A percentile compares a stretch with the other conserved stretches of the same genome.
These are phyloP conservation scores for Friedmanniomyces simplex DNA, from an alignment of 495 filamentous ascomycete species.

Conservation along the genomic window DNA sequence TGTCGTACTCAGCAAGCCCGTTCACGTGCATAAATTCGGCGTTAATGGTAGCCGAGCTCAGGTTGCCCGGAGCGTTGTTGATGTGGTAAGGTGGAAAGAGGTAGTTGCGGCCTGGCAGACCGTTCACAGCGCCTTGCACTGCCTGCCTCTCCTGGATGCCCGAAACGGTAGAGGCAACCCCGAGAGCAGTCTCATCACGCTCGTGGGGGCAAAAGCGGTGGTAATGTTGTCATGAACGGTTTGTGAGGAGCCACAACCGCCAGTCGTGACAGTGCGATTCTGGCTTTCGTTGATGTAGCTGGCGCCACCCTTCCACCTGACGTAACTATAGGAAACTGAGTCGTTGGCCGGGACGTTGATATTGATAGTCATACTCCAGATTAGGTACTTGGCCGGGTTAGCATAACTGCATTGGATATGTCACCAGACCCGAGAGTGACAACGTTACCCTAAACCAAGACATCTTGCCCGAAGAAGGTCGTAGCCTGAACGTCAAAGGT, in stretches of 20 bases:
- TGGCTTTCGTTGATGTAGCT: conserved; percentile 17
- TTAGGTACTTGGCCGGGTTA: conserved; percentile 14
- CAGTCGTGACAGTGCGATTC: conserved; percentile 18
- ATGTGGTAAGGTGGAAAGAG: conserved; percentile 68
- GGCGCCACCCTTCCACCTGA: conserved; percentile 3
- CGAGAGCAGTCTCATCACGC: too few relatives aligned
- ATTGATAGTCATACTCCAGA: conserved; percentile 14
- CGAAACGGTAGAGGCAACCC: too few relatives aligned
- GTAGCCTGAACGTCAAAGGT: conserved; percentile 17
- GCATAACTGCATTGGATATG: neutral
- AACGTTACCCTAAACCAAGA: conserved; percentile 5
- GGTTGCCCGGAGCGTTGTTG: conserved; percentile 56
- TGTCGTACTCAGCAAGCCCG: too few relatives aligned
- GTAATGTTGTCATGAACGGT: conserved; percentile 11
- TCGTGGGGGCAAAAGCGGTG: neutral
- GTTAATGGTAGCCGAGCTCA: conserved; percentile 63
- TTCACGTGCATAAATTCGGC: conserved; percentile 66
- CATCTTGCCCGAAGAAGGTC: conserved; percentile 13
- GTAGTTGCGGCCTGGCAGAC: conserved; percentile 54
- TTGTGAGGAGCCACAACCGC: conserved; percentile 3
- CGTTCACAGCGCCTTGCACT: conserved; percentile 32
- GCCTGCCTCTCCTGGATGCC: conserved; percentile 5
- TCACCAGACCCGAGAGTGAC: conserved; percentile 6
- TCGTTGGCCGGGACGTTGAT: conserved; percentile 10
- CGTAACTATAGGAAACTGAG: conserved; percentile 10